phyloP scores from a whole-genome alignment of 2,329 filamentous ascomycete genomes.

The Aspergillus nomiae region DNA sequence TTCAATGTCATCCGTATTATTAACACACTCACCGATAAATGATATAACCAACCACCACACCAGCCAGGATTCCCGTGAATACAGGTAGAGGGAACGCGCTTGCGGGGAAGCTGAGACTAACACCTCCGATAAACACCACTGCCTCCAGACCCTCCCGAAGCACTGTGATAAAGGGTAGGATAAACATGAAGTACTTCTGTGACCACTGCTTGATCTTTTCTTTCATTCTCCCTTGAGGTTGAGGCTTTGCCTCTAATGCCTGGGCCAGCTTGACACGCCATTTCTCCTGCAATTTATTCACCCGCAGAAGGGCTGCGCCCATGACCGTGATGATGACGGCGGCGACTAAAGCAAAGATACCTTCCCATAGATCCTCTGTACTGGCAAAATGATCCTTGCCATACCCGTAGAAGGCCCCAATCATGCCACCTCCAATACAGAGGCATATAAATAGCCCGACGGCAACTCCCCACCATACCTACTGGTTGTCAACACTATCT shows the following conservation, averaged over 20 bases:
- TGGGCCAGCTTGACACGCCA: constrained; percentile 81
- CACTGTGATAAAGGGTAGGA: constrained; percentile 76
- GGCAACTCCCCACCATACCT: constrained; percentile 70
- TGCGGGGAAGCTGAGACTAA: constrained; percentile 59
- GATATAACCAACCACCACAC: constrained; percentile 67
- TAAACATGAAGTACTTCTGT: constrained; percentile 85
- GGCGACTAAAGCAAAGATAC: constrained; percentile 73
- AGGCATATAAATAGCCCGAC: constrained; percentile 67
- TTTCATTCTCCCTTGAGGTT: constrained; percentile 37
- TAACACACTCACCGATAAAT: constrained; percentile 69
- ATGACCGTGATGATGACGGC: constrained; percentile 79
- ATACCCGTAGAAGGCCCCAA: constrained; percentile 72
- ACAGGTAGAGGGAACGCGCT: constrained; percentile 58
- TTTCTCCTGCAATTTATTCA: constrained; percentile 82
- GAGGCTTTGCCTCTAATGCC: constrained; percentile 60
- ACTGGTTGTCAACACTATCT: constrained; percentile 6
- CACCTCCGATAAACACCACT: constrained; percentile 21
- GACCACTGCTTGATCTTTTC: constrained; percentile 61
- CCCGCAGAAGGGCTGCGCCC: constrained; percentile 75
- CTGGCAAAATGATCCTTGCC: constrained; percentile 67
- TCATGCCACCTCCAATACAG: constrained; percentile 66
- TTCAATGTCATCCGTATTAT: background rate
- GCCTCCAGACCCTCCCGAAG: constrained; percentile 23
- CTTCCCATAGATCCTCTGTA: constrained; percentile 79
- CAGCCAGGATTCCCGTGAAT: constrained; percentile 70